These are phyloP conservation scores for Triticum aestivum DNA, from an alignment of 176 grass and related monocot genomes.

Conservation along the genomic window IWGSC_CS_RefSeq_v2.1 NC_057814.1:169774969-169775468, in stretches of 20 bases:
- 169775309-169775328: not conserved
- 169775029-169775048: not conserved
- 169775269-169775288: not conserved
- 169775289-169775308: not conserved
- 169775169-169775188: too few species aligned
- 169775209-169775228: not conserved
- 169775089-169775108: not conserved
- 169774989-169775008: slow-evolving; percentile 28
- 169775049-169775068: not conserved
- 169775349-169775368: slow-evolving; percentile 5
- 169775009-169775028: slow-evolving; percentile 26
- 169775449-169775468: not conserved
- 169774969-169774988: not conserved
- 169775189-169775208: not conserved
- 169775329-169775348: not conserved
- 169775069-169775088: too few species aligned
- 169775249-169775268: not conserved
- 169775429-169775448: not conserved
- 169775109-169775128: too few species aligned
- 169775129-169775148: too few species aligned
- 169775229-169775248: not conserved
- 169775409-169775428: not conserved
- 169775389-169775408: not conserved
- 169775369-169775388: not conserved
- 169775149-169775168: too few species aligned